Evolutionary conservation across 495 filamentous ascomycete species (phyloP).

Genomic region (Umbilicaria muhlenbergii): DNA sequence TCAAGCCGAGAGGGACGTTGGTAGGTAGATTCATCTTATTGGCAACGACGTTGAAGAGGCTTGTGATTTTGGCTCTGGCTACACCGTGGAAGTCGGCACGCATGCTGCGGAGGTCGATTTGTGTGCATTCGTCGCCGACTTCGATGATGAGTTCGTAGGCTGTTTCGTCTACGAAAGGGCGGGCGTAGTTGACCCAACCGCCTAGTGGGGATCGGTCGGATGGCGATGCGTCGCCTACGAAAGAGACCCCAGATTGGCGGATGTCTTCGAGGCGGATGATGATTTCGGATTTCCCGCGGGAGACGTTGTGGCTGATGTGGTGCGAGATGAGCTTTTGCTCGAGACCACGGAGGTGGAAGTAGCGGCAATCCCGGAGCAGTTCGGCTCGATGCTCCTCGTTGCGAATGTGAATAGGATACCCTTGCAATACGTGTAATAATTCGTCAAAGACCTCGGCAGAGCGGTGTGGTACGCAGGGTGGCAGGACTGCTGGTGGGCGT

Average conservation of each 20-base stretch:
- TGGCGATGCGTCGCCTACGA: constrained; percentile 28
- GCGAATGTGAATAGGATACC: constrained; percentile 72
- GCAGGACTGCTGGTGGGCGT: constrained; percentile 72
- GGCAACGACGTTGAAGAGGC: constrained; percentile 62
- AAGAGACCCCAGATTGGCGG: constrained; percentile 63
- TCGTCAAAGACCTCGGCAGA: constrained; percentile 69
- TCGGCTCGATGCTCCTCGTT: constrained; percentile 63
- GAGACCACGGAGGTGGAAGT: constrained; percentile 81
- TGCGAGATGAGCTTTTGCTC: constrained; percentile 81
- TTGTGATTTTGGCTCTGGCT: constrained; percentile 49
- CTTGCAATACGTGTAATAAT: constrained; percentile 67
- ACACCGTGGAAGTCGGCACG: constrained; percentile 59
- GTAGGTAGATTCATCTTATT: constrained; percentile 63
- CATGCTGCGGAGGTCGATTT: constrained; percentile 38
- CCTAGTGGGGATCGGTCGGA: constrained; percentile 15
- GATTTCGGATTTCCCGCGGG: constrained; percentile 56
- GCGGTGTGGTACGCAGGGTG: constrained; percentile 66
- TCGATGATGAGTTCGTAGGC: constrained; percentile 66
- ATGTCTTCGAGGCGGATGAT: constrained; percentile 71
- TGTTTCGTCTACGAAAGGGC: constrained; percentile 66
- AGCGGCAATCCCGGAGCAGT: constrained; percentile 75
- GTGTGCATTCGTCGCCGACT: constrained; percentile 51
- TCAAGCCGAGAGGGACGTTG: constrained; percentile 49
- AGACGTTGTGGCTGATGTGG: constrained; percentile 59
- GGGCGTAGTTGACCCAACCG: constrained; percentile 61